A percentile compares a stretch with the other conserved stretches of the same genome.
Evolutionary conservation across 2,329 filamentous ascomycete species (phyloP).

Genomic region (Calonectria ilicicola): DNA sequence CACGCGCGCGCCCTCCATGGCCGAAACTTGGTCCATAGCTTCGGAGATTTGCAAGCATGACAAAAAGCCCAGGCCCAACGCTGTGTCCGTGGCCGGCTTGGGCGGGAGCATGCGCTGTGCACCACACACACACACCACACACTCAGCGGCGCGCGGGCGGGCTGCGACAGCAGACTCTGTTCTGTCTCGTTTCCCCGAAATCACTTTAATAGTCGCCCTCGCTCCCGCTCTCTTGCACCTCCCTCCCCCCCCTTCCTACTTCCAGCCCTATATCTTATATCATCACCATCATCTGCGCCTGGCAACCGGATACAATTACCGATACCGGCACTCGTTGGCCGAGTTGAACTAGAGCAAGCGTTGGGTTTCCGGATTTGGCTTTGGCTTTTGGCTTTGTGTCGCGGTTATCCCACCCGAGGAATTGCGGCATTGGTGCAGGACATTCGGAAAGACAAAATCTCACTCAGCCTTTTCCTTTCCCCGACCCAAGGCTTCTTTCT

Average conservation of each 20-base stretch:
- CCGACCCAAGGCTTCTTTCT: background rate
- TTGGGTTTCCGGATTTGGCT: background rate
- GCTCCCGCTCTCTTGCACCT: background rate
- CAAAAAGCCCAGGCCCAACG: conserved; percentile 28
- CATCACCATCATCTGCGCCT: background rate
- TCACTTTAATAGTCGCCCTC: conserved; percentile 1
- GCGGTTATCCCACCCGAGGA: background rate
- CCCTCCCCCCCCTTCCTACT: background rate
- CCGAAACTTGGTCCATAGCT: conserved; percentile 15
- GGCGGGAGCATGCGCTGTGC: conserved; percentile 26
- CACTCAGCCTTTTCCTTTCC: background rate
- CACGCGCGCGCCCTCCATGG: conserved; percentile 3
- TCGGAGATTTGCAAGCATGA: conserved; percentile 45
- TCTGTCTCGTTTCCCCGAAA: background rate
- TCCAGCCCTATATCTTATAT: background rate
- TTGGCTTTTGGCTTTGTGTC: background rate
- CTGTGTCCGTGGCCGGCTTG: conserved; percentile 22
- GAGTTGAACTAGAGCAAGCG: background rate
- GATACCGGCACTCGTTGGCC: background rate
- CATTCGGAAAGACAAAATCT: background rate
- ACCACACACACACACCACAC: background rate
- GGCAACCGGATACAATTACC: background rate
- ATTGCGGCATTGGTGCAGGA: conserved; percentile 3
- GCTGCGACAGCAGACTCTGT: background rate
- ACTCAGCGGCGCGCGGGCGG: background rate